These are phyloP conservation scores for Pseudozyma hubeiensis DNA, from an alignment of 1,284 basidiomycete species.

Conservation along the genomic window DNA sequence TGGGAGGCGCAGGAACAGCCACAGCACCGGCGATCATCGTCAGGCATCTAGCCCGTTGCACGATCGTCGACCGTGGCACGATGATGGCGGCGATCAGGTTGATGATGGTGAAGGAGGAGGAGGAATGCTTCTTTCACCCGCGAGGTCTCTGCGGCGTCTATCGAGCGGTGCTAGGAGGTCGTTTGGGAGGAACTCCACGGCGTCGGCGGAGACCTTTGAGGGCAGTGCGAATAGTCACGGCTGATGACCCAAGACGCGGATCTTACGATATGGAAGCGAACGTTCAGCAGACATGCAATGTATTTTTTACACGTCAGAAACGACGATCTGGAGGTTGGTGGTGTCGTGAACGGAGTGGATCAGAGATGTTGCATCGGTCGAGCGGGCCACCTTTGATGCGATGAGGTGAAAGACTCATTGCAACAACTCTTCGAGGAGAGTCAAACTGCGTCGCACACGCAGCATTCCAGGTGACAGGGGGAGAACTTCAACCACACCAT, in stretches of 20 bases:
- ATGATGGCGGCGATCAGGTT: background rate
- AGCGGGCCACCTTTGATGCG: too few relatives aligned
- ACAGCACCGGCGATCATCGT: conserved; percentile 3
- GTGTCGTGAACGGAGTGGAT: too few relatives aligned
- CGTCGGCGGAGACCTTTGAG: background rate
- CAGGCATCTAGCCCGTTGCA: conserved; percentile 1
- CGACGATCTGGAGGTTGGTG: too few relatives aligned
- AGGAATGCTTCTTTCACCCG: background rate
- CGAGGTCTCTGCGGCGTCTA: background rate
- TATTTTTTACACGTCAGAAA: too few relatives aligned
- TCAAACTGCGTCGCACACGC: too few relatives aligned
- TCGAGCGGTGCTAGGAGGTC: background rate
- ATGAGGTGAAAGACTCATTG: too few relatives aligned
- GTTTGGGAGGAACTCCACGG: background rate
- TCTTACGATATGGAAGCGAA: too few relatives aligned
- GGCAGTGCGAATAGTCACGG: background rate
- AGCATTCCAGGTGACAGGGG: too few relatives aligned
- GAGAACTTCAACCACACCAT: too few relatives aligned
- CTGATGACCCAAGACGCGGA: background rate
- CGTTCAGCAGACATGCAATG: background rate
- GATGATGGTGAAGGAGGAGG: background rate
- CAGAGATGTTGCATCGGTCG: too few relatives aligned
- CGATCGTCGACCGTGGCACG: background rate
- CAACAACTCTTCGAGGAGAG: too few relatives aligned
- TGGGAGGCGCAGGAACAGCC: background rate